Evolutionary conservation across 306 rosid species (phyloP).

Genomic region (Quercus rubra): DNA sequence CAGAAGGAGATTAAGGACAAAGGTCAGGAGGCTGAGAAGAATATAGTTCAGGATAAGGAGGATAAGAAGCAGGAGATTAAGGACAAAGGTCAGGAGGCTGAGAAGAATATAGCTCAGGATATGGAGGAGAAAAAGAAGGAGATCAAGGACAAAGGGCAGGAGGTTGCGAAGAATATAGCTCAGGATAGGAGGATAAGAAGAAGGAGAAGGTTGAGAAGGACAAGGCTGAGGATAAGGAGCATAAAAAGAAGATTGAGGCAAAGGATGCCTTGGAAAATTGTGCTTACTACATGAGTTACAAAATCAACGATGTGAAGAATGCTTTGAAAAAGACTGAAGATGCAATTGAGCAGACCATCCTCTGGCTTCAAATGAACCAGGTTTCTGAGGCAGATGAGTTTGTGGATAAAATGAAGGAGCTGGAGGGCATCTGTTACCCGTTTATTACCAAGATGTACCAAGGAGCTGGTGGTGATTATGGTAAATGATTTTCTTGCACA

Average conservation of each 20-base stretch:
- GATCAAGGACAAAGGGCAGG: no score
- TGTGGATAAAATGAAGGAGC: background rate
- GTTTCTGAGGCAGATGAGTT: background rate
- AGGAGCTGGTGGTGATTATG: background rate
- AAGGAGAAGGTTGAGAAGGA: background rate
- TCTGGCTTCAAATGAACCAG: background rate
- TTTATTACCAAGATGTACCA: background rate
- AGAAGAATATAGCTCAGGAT: background rate
- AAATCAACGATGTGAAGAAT: background rate
- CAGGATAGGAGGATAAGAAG: background rate
- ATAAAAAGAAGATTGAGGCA: background rate
- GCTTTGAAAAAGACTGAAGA: slow-evolving; percentile 2
- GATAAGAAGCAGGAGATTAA: slow-evolving; percentile 1
- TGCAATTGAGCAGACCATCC: background rate
- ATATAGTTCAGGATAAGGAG: no score
- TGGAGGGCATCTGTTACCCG: background rate
- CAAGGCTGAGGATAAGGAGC: background rate
- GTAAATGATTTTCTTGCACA: background rate
- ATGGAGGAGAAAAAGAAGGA: background rate
- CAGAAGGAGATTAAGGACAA: no score
- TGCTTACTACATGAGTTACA: slow-evolving; percentile 10
- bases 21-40: no score
- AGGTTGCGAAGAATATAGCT: background rate
- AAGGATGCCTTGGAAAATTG: background rate
- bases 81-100: background rate